Evolutionary conservation across 257 asterid genomes (phyloP).

Genomic region (Thymus quinquecostatus): DNA sequence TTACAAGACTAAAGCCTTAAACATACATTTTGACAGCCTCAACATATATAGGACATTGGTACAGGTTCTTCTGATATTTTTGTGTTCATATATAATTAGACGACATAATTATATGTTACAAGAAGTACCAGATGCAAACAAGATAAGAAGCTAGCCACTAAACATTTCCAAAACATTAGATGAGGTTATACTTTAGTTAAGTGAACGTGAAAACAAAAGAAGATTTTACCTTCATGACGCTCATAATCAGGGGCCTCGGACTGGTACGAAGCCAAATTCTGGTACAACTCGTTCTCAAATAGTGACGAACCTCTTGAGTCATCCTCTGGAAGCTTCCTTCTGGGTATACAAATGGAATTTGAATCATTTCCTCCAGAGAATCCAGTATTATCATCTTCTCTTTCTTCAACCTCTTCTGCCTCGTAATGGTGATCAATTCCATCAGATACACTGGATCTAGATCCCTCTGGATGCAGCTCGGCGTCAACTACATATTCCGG

Average conservation of each 20-base stretch:
- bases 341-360: conserved; percentile 49
- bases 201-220: neutral
- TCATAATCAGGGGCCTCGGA: conserved; percentile 48
- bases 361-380: conserved; percentile 47
- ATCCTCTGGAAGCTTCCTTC: conserved; percentile 54
- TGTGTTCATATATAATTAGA: neutral
- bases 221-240: conserved; percentile 54
- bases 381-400: conserved; percentile 46
- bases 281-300: conserved; percentile 50
- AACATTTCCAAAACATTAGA: conserved; percentile 1
- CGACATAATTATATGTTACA: neutral
- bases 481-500: conserved; percentile 51
- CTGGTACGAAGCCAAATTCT: conserved; percentile 46
- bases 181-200: neutral
- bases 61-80: neutral
- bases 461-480: conserved; percentile 52
- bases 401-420: conserved; percentile 52
- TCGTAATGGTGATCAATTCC: conserved; percentile 41
- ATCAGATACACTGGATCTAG: conserved; percentile 42
- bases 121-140: conserved; percentile 1
- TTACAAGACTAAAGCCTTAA: neutral
- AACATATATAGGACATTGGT: neutral
- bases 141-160: conserved; percentile 4
- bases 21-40: conserved; percentile 14
- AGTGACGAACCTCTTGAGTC: conserved; percentile 54